A percentile compares a stretch with the other conserved stretches of the same genome.
phyloP scores from a whole-genome alignment of 768 basidiomycete species.

The Rossbeevera mucosa region DNA sequence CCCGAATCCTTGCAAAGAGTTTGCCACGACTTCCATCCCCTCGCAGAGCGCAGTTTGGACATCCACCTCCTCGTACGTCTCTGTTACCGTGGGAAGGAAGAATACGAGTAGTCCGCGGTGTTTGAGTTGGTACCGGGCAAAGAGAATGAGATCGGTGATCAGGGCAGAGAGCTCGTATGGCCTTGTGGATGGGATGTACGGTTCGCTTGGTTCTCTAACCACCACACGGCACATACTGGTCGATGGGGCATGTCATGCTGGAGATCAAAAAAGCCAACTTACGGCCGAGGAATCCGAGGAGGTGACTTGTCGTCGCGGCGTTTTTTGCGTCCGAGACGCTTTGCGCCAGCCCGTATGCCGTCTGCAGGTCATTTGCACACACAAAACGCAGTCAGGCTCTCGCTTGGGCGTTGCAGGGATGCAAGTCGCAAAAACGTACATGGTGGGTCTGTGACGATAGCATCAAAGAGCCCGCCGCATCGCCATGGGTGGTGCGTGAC shows the following conservation, averaged over 20 bases:
- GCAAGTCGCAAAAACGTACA: slow-evolving; percentile 57
- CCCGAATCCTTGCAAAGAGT: slow-evolving; percentile 90
- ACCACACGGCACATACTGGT: neutral
- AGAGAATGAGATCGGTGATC: slow-evolving; percentile 71
- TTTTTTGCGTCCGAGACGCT: slow-evolving; percentile 69
- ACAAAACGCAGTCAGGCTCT: neutral
- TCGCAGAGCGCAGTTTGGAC: slow-evolving; percentile 71
- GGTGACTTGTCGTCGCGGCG: slow-evolving; percentile 25
- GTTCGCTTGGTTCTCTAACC: slow-evolving; percentile 42
- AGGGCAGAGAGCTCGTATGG: slow-evolving; percentile 91
- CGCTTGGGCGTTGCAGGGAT: neutral
- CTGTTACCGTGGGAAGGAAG: slow-evolving; percentile 89
- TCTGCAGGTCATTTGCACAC: slow-evolving; percentile 42
- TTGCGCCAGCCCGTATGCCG: slow-evolving; percentile 87
- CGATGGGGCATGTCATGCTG: neutral
- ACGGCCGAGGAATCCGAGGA: slow-evolving; percentile 42
- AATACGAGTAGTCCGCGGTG: slow-evolving; percentile 89
- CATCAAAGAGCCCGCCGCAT: slow-evolving; percentile 86
- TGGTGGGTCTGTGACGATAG: slow-evolving; percentile 91
- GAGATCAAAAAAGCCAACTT: slow-evolving; percentile 20
- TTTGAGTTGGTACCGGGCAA: slow-evolving; percentile 80
- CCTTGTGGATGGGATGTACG: slow-evolving; percentile 84
- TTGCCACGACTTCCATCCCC: slow-evolving; percentile 85
- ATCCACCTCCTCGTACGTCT: slow-evolving; percentile 87
- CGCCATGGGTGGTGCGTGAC: slow-evolving; percentile 89